Percentiles rank a stretch among this genome's conserved stretches.
Evolutionary conservation across 495 filamentous ascomycete genomes (phyloP).

Genomic region (Rusavskia elegans): DNA sequence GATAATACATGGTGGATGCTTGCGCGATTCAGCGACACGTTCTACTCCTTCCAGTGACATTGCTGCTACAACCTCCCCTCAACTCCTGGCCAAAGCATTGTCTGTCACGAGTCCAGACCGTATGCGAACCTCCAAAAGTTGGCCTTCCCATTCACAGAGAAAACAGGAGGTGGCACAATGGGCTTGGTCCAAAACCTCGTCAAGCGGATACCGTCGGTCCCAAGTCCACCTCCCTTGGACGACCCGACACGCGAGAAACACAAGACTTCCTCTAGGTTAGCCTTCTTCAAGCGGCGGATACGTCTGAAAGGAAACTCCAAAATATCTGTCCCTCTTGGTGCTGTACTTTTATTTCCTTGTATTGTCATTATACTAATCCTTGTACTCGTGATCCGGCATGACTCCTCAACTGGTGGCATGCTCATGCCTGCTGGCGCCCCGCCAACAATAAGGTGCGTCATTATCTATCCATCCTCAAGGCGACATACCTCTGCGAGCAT

Average conservation of each 20-base stretch:
- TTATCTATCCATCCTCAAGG: not conserved
- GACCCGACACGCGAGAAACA: constrained; percentile 40
- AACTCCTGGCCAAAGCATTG: not conserved
- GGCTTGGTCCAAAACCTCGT: constrained; percentile 45
- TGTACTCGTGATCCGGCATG: constrained; percentile 78
- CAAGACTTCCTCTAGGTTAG: constrained; percentile 41
- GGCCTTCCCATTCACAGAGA: not conserved
- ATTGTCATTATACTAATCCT: constrained; percentile 85
- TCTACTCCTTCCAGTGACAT: no score
- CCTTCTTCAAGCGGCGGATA: constrained; percentile 77
- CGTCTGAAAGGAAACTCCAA: constrained; percentile 87
- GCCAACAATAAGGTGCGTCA: constrained; percentile 64
- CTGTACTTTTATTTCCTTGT: constrained; percentile 83
- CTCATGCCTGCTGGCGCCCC: constrained; percentile 82
- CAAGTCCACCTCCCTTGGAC: constrained; percentile 42
- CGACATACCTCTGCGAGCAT: no score
- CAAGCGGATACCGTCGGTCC: constrained; percentile 47
- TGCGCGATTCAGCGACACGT: no score
- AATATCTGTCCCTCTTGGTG: constrained; percentile 83
- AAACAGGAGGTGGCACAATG: constrained; percentile 23
- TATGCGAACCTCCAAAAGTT: not conserved
- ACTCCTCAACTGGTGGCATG: constrained; percentile 64
- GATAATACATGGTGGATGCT: no score
- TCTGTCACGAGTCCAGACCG: not conserved
- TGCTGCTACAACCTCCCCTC: no score